Evolutionary conservation across 768 basidiomycete genomes (phyloP), one percentile per base, ranked within the genome.

Genomic region (Boletus speciosus): DNA sequence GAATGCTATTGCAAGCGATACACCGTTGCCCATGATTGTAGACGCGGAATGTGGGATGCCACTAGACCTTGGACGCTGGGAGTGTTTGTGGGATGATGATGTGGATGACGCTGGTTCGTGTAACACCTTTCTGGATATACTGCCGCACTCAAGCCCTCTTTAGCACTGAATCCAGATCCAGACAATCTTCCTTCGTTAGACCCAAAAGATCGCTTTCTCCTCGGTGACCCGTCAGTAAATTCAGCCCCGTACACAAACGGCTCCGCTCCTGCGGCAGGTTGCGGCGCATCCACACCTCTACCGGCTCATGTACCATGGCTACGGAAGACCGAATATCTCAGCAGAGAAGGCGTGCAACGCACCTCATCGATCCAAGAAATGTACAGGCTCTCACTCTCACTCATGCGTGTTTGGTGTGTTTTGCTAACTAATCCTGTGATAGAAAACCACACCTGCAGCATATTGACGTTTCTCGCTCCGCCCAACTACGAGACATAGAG

Each of bases 21-120:
- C 85, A 11, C 88, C 90, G 0, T 69, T 97, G 19, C 96, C 97
- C 0, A 94, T 98, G 92, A 88, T 98, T 59, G 88, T 98, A 1
- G 97, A 99, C 62, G 92, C 91, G 1, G 97, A 99, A 68, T 88
- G 87, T 60, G 97, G 97, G 0, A 95, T 99, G 94, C 94, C 95
- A 0, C 72, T 99, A 25, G 92, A 98, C 67, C 74, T 96, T 44
- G 87, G 88, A 16, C 81, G 79, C 51, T 94, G 85, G 79, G 86
- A 88, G 51, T 87, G 82, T 35, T 73, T 96, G 16, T 94, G 89
- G 91, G 84, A 88, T 47, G 89, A 92, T 56, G 83, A 83, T 40
- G 88, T 78, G 3, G 81, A 86, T 65, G 82, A 87, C 71, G 78
- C 81, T 49, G 75, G 90, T 88, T 47, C 47, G 59, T 58, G 74